Evolutionary conservation across 2,329 filamentous ascomycete genomes (phyloP).

Genomic region (Ceratocystis huliohia): DNA sequence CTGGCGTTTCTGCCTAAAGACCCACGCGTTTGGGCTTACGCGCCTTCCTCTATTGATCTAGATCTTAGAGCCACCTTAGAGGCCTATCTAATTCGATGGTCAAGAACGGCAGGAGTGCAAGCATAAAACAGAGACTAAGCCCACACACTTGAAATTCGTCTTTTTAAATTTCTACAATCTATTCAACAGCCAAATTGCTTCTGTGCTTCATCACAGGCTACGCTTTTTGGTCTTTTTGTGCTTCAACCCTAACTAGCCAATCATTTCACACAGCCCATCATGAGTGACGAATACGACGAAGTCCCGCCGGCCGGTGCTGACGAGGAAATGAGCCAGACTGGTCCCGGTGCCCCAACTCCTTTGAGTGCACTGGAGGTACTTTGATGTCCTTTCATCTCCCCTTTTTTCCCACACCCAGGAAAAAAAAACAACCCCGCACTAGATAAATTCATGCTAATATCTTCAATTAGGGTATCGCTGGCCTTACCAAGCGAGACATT

Average conservation of each 20-base stretch:
- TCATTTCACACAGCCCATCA: slow-evolving; percentile 24
- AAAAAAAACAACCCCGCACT: neutral
- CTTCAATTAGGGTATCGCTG: slow-evolving; percentile 57
- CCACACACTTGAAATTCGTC: slow-evolving; percentile 1
- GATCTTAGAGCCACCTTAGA: neutral
- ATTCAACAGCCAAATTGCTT: neutral
- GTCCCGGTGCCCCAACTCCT: slow-evolving; percentile 87
- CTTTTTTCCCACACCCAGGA: neutral
- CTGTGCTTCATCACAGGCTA: neutral
- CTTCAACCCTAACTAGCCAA: slow-evolving; percentile 1
- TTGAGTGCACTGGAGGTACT: slow-evolving; percentile 70
- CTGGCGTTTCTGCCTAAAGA: slow-evolving; percentile 15
- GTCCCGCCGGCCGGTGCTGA: slow-evolving; percentile 34
- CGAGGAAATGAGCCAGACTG: slow-evolving; percentile 62
- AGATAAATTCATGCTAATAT: slow-evolving; percentile 8
- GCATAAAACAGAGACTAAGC: neutral
- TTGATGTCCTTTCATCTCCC: slow-evolving; percentile 23
- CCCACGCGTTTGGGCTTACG: slow-evolving; percentile 10
- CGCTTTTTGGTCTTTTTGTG: neutral
- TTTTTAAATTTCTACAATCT: neutral
- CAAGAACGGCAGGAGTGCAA: slow-evolving; percentile 4
- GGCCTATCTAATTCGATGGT: neutral
- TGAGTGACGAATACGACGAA: slow-evolving; percentile 51
- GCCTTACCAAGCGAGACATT: slow-evolving; percentile 88
- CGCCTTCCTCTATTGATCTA: slow-evolving; percentile 14